Evolutionary conservation across 306 rosid genomes (phyloP).

Genomic region (Quercus glauca): DNA sequence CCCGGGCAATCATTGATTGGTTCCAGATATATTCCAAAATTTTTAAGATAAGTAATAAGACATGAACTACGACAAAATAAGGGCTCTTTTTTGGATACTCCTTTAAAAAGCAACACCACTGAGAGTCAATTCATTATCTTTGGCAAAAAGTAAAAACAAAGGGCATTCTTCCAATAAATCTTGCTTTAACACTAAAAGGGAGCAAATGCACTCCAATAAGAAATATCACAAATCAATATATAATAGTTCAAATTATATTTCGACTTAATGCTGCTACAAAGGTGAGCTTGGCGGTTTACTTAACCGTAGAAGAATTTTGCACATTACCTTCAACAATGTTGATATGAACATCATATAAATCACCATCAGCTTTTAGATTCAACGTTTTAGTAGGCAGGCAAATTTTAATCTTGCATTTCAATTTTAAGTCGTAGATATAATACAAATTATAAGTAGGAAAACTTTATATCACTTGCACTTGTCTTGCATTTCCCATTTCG

Average conservation of each 20-base stretch:
- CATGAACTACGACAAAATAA: not conserved
- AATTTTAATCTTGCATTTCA: no score
- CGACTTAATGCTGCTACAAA: not conserved
- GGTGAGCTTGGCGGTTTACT: not conserved
- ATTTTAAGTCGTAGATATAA: no score
- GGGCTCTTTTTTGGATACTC: not conserved
- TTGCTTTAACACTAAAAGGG: not conserved
- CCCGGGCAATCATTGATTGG: not conserved
- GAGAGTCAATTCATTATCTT: not conserved
- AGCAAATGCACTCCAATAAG: not conserved
- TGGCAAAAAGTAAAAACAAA: not conserved
- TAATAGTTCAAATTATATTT: not conserved
- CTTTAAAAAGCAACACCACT: not conserved
- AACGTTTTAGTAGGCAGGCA: no score
- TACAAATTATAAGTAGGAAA: not conserved
- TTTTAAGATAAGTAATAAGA: not conserved
- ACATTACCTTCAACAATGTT: not conserved
- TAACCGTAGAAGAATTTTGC: not conserved
- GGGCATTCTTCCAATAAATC: not conserved
- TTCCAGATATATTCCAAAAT: not conserved
- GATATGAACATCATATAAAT: not conserved
- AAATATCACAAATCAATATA: not conserved
- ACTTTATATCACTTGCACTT: not conserved
- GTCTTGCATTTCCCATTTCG: not conserved
- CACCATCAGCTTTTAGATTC: not conserved